These are phyloP conservation scores for Echites panduratus DNA, from an alignment of 257 asterid species.

Conservation along the genomic window DNA sequence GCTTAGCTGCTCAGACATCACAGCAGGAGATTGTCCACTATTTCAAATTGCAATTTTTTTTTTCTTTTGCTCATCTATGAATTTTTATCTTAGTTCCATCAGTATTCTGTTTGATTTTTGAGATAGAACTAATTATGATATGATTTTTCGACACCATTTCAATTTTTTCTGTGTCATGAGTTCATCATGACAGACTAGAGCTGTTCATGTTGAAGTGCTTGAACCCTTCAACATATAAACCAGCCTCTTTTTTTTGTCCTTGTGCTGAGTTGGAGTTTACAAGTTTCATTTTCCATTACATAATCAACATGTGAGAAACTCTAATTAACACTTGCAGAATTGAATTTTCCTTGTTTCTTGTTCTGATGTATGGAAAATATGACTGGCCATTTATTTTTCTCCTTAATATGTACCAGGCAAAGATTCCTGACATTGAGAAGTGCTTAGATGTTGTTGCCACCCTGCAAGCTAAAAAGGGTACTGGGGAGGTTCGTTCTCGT, in stretches of 20 bases:
- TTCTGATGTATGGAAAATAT: constrained; percentile 9
- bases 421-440: constrained; percentile 89
- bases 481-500: constrained; percentile 77
- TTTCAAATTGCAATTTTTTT: not conserved
- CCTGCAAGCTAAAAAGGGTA: constrained; percentile 71
- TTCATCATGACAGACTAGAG: not conserved
- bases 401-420: constrained; percentile 46
- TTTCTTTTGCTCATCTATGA: not conserved
- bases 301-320: not conserved
- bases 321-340: not conserved
- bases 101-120: not conserved
- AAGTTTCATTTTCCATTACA: not conserved
- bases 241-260: not conserved
- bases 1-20: not conserved
- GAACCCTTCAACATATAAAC: too few species aligned
- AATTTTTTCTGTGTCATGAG: not conserved
- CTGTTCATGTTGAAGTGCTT: not conserved
- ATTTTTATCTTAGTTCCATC: not conserved
- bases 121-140: not conserved
- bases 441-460: constrained; percentile 78
- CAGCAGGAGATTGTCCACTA: too few species aligned
- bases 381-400: constrained; percentile 7
- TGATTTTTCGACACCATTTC: not conserved
- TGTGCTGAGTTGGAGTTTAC: too few species aligned
- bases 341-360: not conserved